Evolutionary conservation across 2,329 filamentous ascomycete genomes (phyloP), one percentile per base, ranked within the genome.

Genomic region (Colletotrichum sp.): DNA sequence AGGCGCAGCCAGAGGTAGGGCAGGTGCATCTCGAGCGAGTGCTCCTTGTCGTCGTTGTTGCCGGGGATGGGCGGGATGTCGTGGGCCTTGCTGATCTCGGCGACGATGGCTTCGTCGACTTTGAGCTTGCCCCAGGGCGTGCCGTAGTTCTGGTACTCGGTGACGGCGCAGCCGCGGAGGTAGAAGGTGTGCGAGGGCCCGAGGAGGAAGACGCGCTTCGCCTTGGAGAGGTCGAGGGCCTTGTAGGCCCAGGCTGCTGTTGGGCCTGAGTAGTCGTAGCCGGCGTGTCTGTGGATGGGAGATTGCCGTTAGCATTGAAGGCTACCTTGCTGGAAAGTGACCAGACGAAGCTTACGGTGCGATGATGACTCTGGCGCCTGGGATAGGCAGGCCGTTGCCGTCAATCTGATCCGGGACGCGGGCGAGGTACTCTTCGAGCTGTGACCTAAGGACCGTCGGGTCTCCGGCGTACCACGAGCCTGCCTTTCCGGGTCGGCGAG

Each of bases 201-300:
- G 18, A 99, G 91, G 57, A 99, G 89, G 82, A 99, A 99, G 78
- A 99, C 91, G 5, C 96, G 94, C 85, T 98, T 98, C 28, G 93
- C 94, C 77, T 92, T 91, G 76, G 92, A 93, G 72, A 99, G 90
- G 83, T 99, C 96, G 66, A 98, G 92, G 8, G 92, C 91, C 85
- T 95, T 97, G 87, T 99, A 99, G 10, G 97, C 97, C 93, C 95
- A 99, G 59, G 96, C 97, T 59, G 97, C 97, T 79, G 95, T 96
- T 52, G 93, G 92, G 9, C 97, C 97, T 6, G 97, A 99, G 88
- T 96, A 99, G 3, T 91, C 88, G 86, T 98, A 99, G 77, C 97
- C 97, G 76, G 97, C 97, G 84, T 99, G 97, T 76, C 96, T 98
- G 79, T 1, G 15, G 36, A 71, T 34, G 34, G 15, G 3, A 3